Evolutionary conservation across 2,329 filamentous ascomycete species (phyloP).

Genomic region (Pseudocercospora fuligena): DNA sequence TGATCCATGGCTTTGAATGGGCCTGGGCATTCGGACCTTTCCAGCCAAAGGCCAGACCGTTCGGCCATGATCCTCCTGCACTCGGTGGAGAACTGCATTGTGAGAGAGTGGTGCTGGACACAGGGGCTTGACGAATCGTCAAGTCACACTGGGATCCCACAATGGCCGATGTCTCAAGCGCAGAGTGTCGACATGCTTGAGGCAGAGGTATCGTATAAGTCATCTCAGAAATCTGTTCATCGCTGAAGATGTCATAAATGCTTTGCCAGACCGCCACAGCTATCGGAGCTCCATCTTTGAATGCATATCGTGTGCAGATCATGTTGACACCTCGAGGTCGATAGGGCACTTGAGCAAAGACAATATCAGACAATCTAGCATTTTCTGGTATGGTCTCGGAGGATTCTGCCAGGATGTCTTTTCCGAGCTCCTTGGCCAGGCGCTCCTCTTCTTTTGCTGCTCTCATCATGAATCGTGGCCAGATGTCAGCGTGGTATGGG

Average conservation of each 20-base stretch:
- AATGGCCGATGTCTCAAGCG: neutral
- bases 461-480: slow-evolving; percentile 1
- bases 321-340: slow-evolving; percentile 16
- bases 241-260: slow-evolving; percentile 1
- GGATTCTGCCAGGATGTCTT: neutral
- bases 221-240: neutral
- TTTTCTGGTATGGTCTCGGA: neutral
- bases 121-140: neutral
- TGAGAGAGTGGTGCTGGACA: neutral
- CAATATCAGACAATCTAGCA: slow-evolving; percentile 11
- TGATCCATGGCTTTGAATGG: neutral
- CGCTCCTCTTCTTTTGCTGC: neutral
- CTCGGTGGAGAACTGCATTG: neutral
- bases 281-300: neutral
- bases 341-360: slow-evolving; percentile 17
- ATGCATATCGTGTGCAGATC: slow-evolving; percentile 9
- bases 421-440: neutral
- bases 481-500: neutral
- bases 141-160: neutral
- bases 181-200: neutral
- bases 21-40: neutral
- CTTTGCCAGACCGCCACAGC: neutral
- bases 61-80: neutral
- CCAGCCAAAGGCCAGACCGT: neutral
- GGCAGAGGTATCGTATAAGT: neutral